phyloP scores from a whole-genome alignment of 2,329 filamentous ascomycete species.

The Fusarium azukiicola region DNA sequence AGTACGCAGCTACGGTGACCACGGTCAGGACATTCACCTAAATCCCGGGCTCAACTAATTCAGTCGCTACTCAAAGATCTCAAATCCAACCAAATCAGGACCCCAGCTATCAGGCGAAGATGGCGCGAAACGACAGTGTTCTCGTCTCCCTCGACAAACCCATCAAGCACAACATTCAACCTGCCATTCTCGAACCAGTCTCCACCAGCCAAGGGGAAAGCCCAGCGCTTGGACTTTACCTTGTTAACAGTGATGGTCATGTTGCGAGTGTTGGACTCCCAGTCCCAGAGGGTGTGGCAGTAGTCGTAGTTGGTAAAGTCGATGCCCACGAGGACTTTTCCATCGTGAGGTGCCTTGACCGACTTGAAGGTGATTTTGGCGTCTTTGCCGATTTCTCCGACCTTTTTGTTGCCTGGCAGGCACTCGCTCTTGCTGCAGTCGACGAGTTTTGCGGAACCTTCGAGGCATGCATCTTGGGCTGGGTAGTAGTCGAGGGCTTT shows the following conservation, averaged over 20 bases:
- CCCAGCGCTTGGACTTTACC: constrained; percentile 65
- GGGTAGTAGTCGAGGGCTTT: constrained; percentile 64
- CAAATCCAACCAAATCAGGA: constrained; percentile 68
- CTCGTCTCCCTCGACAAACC: constrained; percentile 65
- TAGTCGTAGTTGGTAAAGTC: constrained; percentile 77
- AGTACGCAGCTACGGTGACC: too few relatives aligned
- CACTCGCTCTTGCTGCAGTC: constrained; percentile 65
- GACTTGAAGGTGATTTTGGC: constrained; percentile 62
- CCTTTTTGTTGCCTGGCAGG: constrained; percentile 66
- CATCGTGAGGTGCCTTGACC: constrained; percentile 55
- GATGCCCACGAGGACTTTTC: constrained; percentile 66
- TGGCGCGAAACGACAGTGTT: constrained; percentile 62
- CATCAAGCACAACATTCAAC: constrained; percentile 67
- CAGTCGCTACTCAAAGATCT: constrained; percentile 43
- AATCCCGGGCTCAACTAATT: too few relatives aligned
- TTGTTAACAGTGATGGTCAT: constrained; percentile 72
- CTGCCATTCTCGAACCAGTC: constrained; percentile 74
- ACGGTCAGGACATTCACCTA: too few relatives aligned
- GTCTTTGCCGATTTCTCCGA: constrained; percentile 61
- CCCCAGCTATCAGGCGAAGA: constrained; percentile 56
- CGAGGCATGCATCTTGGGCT: constrained; percentile 59
- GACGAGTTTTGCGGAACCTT: constrained; percentile 59
- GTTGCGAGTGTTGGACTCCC: constrained; percentile 72
- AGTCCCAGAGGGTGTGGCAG: constrained; percentile 66
- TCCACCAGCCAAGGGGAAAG: constrained; percentile 71